Evolutionary conservation across 345 rosid species (phyloP), one percentile per base, ranked within the genome.

Genomic region (Excoecaria cochinchinensis): DNA sequence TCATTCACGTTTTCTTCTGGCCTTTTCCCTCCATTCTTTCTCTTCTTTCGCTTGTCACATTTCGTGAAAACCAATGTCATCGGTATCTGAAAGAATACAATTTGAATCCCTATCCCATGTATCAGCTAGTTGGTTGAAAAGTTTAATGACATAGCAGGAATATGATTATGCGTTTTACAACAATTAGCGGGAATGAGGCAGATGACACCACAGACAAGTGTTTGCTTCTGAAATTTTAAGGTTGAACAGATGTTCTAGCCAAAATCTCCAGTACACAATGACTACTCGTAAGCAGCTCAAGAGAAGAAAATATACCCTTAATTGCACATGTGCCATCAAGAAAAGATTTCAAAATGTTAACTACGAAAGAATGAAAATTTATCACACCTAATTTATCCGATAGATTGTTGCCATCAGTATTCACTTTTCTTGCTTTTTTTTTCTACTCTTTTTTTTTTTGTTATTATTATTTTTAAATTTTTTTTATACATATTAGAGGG

Each of bases 21-120:
- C 76, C 87, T 88, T 83, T 87, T 92, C 67, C 99, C 97, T 55
- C 98, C 97, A 52, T 91, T 92, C 85, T 87, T 92, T 70, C 81
- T 92, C 90, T 95, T 95, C 87, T 95, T 95, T 79, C 99, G 81
- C 85, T 95, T 95, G 82, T 95, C 99, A 0, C 99, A 95, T 82
- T 95, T 95, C 47, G 99, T 92, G 88, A 92, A 95, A 66, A 95
- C 66, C 82, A 95, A 73, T 15, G 99, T 92, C 99, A 95, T 92
- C 8, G 99, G 99, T 74, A 95, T 84, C 98, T 95, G 84, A 46
- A 55, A 72, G 44, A 55, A 44, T 44, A 4, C 7, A 44, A 6
- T 44, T 44, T 44, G 7, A 1, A 58, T 58, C 4, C 38, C 16
- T 13, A 39, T 31, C 2, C 68, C 48, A 38, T 19, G 21, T 36